Conservation (phyloP, 208 protist species). For the Acanthamoeba healyi region DNA sequence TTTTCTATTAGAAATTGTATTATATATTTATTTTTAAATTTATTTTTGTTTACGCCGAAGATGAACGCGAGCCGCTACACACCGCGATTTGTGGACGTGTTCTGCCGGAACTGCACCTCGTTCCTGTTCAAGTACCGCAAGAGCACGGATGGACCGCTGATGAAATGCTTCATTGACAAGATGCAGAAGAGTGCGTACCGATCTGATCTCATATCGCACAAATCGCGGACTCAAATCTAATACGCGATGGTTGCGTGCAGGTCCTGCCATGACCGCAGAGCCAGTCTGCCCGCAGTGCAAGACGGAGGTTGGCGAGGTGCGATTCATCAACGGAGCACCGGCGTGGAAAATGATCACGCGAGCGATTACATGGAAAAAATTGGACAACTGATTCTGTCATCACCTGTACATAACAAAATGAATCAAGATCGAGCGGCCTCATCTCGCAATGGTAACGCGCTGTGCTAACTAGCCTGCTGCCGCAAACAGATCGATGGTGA, state of each 20-base stretch:
- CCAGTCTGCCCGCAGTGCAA: conserved; percentile 24
- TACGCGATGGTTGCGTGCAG: neutral
- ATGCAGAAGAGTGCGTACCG: neutral
- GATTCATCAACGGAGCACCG: conserved; percentile 41
- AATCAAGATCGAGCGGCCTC: neutral
- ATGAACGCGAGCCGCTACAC: conserved; percentile 56
- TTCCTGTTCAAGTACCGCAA: conserved; percentile 63
- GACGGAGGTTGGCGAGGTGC: neutral
- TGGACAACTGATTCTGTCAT: neutral
- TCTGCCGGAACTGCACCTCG: conserved; percentile 1
- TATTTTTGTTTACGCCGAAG: neutral
- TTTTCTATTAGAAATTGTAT: too few species aligned
- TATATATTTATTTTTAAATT: neutral
- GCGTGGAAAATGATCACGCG: conserved; percentile 13
- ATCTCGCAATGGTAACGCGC: too few species aligned
- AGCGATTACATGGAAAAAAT: conserved; percentile 26
- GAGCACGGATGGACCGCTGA: neutral
- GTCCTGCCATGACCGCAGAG: neutral
- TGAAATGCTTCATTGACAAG: conserved; percentile 55
- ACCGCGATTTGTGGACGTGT: conserved; percentile 44
- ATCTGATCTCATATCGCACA: neutral
- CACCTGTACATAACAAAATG: neutral
- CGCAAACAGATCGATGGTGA: neutral
- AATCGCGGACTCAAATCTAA: neutral
- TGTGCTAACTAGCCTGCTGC: too few species aligned